phyloP scores from a whole-genome alignment of 768 basidiomycete genomes.

The Lactarius sanguifluus region DNA sequence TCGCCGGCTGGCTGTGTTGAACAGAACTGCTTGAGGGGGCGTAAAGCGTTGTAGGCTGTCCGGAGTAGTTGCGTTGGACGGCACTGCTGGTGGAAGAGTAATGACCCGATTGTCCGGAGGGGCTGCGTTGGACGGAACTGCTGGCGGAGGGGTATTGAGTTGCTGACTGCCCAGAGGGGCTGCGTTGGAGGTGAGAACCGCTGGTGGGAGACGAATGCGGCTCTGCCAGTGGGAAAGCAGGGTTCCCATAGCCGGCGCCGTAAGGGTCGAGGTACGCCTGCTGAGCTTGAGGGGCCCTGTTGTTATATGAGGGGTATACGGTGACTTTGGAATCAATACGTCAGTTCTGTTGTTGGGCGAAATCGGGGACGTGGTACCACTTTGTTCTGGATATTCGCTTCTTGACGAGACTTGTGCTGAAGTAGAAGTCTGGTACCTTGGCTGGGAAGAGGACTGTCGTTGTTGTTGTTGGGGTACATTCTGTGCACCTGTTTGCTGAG shows the following conservation, averaged over 20 bases:
- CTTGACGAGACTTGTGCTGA: not conserved
- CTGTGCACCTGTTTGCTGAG: not conserved
- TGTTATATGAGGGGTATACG: not conserved
- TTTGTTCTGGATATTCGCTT: not conserved
- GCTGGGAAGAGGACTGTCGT: not conserved
- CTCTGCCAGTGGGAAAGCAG: conserved; percentile 4
- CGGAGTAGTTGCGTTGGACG: not conserved
- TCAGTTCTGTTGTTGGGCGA: not conserved
- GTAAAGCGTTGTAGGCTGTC: not conserved
- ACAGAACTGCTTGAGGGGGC: not conserved
- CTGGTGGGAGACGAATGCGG: not conserved
- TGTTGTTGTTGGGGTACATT: not conserved
- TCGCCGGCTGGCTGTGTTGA: not conserved
- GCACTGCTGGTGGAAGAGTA: not conserved
- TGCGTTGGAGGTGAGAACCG: not conserved
- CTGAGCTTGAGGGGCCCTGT: not conserved
- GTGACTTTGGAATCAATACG: not conserved
- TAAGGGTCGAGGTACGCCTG: not conserved
- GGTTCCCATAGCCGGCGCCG: not conserved
- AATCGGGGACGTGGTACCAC: not conserved
- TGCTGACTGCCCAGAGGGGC: not conserved
- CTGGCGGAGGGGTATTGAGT: not conserved
- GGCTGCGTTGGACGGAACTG: not conserved
- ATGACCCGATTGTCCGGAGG: not conserved
- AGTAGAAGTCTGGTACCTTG: not conserved